Evolutionary conservation across 768 basidiomycete genomes (phyloP), one percentile per base, ranked within the genome.

Genomic region (Mycena maculata): DNA sequence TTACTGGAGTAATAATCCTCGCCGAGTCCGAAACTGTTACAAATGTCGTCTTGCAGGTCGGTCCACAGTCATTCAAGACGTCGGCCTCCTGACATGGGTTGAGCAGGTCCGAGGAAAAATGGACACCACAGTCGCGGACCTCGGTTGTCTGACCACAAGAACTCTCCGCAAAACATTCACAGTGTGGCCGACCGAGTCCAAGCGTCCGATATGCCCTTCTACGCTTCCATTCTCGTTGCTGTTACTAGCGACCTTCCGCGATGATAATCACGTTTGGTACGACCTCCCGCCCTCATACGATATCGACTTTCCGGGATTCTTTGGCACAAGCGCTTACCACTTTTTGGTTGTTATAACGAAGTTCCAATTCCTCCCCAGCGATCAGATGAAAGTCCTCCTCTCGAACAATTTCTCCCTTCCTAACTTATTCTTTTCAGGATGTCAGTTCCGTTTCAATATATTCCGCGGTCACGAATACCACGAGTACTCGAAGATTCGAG

Each of bases 181-280:
- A 13, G 1, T 60, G 45, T 47, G 47, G 33, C 16, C 58, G 15
- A 6, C 10, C 10, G 31, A 48, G 11, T 15, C 22, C 39, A 15
- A 2, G 9, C 22, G 39, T 20, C 5, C 39, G 1, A 27, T 18
- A 10, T 60, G 48, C 22, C 59, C 59, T 6, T 23, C 2, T 11
- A 49, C 36, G 27, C 23, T 60, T 12, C 38, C 48, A 30, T 60
- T 60, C 16, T 60, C 59, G n/a, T 18, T 52, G 9, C 4, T 38
- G 1, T 36, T 60, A 9, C 59, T 48, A 0, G 1, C 23, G 27
- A 25, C 2, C 15, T 60, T 60, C 11, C 39, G 38, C 18, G 38
- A 42, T 16, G 49, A 41, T 18, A 44, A 60, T 23, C 10, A 30
- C 2, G 38, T 27, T 3, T 6, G 5, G 1, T 6, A 41, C 20